Base-by-base conservation (phyloP, 2,329 filamentous ascomycete genomes). In the Hypoxylon sp. region DNA sequence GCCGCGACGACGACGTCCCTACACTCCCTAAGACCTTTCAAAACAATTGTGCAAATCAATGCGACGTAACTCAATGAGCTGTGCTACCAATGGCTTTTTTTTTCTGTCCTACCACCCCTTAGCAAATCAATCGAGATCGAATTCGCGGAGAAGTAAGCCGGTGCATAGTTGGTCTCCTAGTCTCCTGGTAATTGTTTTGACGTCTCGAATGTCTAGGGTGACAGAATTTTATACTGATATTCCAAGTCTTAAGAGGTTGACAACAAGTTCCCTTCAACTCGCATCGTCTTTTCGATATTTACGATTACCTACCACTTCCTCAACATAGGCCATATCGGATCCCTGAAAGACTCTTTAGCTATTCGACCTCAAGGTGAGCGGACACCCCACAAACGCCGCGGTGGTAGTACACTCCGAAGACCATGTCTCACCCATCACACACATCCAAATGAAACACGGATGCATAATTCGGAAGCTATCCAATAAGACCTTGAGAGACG, bases 331-430 rank as follows among this genome's bases (percentile, higher is more conserved):
- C 13, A n/a, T 38, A 14, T n/a, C 5, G 4, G 34, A 17, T 38
- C 5, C 23, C 23, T 1, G 34, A 38, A 2, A n/a, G 6, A 2
- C 3, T 4, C 34, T n/a, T 38, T 5, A 14, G 14, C 13, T n/a
- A 17, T 49, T 25, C 63, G 4, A 38, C 34, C 34, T 38, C 34
- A n/a, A 38, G 34, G 14, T 38, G 34, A 38, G 34, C 14, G 34
- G 34, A 38, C 34, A 38, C 34, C 34, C 34, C 34, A 38, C 34
- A 38, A 38, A 5, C 10, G 34, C 34, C 34, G 14, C 34, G 34
- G 14, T 38, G 14, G 34, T 38, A 38, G 13, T 38, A n/a, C 34
- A 38, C 34, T 17, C 34, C 34, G 13, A 38, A 38, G 34, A n/a
- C 34, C 14, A 38, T 38, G 34, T 38, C 34, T 38, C 34, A 38